phyloP scores from a whole-genome alignment of 805 yeast species.

The Dipodascopsis uninucleata region DNA sequence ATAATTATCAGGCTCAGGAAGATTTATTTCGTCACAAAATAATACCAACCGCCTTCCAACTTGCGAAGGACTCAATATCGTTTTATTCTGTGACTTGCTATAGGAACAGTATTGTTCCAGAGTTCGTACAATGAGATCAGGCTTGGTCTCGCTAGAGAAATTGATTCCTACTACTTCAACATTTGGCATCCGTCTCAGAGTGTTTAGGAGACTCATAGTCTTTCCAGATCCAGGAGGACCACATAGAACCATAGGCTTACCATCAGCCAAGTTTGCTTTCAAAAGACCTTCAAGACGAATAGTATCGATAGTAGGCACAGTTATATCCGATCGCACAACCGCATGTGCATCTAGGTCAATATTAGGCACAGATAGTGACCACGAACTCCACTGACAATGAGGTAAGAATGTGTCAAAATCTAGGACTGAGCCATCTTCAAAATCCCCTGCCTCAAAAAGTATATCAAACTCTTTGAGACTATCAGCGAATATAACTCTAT shows the following conservation, averaged over 20 bases:
- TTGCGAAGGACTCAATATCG: conserved; percentile 53
- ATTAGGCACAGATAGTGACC: conserved; percentile 42
- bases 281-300: conserved; percentile 60
- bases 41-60: conserved; percentile 70
- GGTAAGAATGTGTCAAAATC: conserved; percentile 47
- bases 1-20: conserved; percentile 67
- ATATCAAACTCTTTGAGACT: conserved; percentile 30
- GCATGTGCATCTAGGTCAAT: conserved; percentile 55
- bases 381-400: conserved; percentile 46
- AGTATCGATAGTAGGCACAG: conserved; percentile 80
- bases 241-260: conserved; percentile 64
- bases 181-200: conserved; percentile 55
- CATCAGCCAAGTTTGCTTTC: conserved; percentile 52
- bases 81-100: conserved; percentile 49
- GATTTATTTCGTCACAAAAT: conserved; percentile 88
- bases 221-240: conserved; percentile 99
- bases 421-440: conserved; percentile 32
- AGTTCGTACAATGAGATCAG: conserved; percentile 55
- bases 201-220: conserved; percentile 80
- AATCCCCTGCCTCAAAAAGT: conserved; percentile 27
- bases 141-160: conserved; percentile 76
- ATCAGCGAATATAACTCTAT: conserved; percentile 41
- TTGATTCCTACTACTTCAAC: conserved; percentile 66
- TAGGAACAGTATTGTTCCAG: conserved; percentile 72
- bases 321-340: conserved; percentile 55